Evolutionary conservation across 2,329 filamentous ascomycete species (phyloP), one percentile per base, ranked within the genome.

Genomic region (Ascochyta pisi): DNA sequence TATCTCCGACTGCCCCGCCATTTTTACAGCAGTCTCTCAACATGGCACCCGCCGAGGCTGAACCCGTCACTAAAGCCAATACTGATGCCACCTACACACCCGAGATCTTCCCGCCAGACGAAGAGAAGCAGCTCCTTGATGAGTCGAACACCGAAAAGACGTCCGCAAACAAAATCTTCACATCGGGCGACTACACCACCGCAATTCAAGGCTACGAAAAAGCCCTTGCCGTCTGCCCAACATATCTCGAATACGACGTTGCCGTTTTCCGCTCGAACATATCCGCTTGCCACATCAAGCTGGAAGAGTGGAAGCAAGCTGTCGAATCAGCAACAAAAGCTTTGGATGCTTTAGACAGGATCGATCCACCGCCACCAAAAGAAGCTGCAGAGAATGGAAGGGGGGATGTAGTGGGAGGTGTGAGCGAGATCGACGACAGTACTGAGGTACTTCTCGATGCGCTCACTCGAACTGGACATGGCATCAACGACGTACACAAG

Each of bases 221-320:
- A 63, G 93, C 95, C 22, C 81, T 96, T 3, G 82, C 86, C 12
- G 84, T 87, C 7, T 93, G 91, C 68, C 94, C 94, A 2, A 88
- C 86, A 62, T 96, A 96, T 73, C 84, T 96, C 24, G 87, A 94
- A 73, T 96, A 91, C 77, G 92, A 96, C 65, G 82, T 94, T 60
- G 92, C 93, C 24, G 91, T 98, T 9, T 82, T 98, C 6, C 86
- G 89, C 56, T 92, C 90, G 73, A 98, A 98, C 78, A 89, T 97
- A 63, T 85, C 94, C 1, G 94, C 93, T 9, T 96, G 92, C 71
- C 86, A 96, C 67, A 75, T 98, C 50, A 96, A 96, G 73, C 81
- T 96, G 3, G 82, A 87, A 58, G 88, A 94, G 58, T 97, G 92
- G 91, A 92, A 93, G 64, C 87, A 91, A 27, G 91, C 92, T 9